Percentiles rank a stretch among this genome's conserved stretches.
These are phyloP conservation scores for Tetrapisispora phaffii DNA, from an alignment of 805 yeast genomes.

Conservation along the genomic window DNA sequence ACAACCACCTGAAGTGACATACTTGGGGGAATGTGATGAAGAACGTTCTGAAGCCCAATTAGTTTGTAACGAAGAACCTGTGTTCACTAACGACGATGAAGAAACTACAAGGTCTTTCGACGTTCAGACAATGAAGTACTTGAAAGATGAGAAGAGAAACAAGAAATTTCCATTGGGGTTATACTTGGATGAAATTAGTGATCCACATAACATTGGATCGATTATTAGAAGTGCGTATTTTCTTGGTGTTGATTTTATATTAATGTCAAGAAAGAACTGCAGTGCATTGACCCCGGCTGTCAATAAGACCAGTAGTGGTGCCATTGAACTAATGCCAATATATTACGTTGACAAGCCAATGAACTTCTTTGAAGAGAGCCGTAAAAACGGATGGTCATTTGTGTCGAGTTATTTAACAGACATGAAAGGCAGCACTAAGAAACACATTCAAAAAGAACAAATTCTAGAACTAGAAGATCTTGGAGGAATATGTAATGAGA, in stretches of 20 bases:
- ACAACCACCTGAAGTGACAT: conserved; percentile 16
- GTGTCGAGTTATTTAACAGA: conserved; percentile 47
- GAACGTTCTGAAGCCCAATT: conserved; percentile 13
- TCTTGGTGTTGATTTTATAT: conserved; percentile 73
- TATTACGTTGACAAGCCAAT: conserved; percentile 51
- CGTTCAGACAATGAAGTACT: neutral
- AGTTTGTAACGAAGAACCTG: conserved; percentile 6
- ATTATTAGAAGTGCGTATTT: conserved; percentile 69
- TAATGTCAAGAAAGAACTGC: conserved; percentile 57
- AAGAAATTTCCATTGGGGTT: conserved; percentile 54
- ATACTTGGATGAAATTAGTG: conserved; percentile 69
- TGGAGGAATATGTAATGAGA: conserved; percentile 32
- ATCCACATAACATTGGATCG: conserved; percentile 84
- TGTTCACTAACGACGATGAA: conserved; percentile 6
- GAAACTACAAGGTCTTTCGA: neutral
- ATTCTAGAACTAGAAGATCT: conserved; percentile 36
- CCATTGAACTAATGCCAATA: conserved; percentile 62
- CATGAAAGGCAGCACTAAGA: conserved; percentile 28
- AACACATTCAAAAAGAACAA: conserved; percentile 25
- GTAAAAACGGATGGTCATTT: conserved; percentile 51
- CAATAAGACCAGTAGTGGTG: conserved; percentile 75
- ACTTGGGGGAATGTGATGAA: conserved; percentile 25
- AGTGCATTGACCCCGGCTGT: conserved; percentile 72
- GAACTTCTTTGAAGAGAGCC: conserved; percentile 47
- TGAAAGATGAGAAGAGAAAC: neutral